Conservation (phyloP, 768 basidiomycete species). For the Calvatia gigantea region DNA sequence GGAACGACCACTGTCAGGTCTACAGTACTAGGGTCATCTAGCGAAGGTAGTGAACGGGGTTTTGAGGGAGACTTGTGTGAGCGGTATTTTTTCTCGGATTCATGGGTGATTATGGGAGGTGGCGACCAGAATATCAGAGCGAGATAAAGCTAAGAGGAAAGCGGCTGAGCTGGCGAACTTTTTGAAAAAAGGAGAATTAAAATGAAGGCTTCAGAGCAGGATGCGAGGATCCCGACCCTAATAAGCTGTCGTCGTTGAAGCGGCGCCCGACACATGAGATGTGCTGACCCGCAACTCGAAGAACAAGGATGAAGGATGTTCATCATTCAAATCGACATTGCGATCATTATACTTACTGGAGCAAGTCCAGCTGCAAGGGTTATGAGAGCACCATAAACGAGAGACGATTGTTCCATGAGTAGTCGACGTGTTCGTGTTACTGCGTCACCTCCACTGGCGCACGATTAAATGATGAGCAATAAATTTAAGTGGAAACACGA, state of each 20-base stretch:
- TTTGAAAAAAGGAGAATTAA: not conserved
- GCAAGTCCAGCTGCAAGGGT: constrained; percentile 27
- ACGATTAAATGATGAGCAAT: too few species aligned
- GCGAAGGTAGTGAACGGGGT: constrained; percentile 51
- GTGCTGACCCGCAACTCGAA: constrained; percentile 68
- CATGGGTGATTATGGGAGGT: constrained; percentile 51
- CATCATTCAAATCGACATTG: constrained; percentile 40
- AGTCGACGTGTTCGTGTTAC: constrained; percentile 14
- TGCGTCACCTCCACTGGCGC: constrained; percentile 3
- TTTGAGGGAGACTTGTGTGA: constrained; percentile 49
- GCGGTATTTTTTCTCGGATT: constrained; percentile 70
- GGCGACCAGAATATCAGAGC: constrained; percentile 76
- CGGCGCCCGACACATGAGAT: constrained; percentile 44
- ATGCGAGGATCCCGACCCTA: constrained; percentile 43
- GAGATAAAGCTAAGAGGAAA: constrained; percentile 55
- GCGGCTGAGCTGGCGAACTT: constrained; percentile 11
- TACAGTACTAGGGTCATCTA: constrained; percentile 55
- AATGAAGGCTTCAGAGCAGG: constrained; percentile 34
- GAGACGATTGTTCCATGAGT: constrained; percentile 15
- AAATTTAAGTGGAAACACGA: too few species aligned
- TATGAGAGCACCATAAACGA: constrained; percentile 35
- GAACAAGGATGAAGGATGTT: constrained; percentile 88
- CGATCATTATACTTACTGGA: constrained; percentile 31
- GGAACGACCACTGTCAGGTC: constrained; percentile 84
- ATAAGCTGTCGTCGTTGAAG: constrained; percentile 56